Conservation (phyloP, 345 rosid species). For the Draba incana region DNA sequence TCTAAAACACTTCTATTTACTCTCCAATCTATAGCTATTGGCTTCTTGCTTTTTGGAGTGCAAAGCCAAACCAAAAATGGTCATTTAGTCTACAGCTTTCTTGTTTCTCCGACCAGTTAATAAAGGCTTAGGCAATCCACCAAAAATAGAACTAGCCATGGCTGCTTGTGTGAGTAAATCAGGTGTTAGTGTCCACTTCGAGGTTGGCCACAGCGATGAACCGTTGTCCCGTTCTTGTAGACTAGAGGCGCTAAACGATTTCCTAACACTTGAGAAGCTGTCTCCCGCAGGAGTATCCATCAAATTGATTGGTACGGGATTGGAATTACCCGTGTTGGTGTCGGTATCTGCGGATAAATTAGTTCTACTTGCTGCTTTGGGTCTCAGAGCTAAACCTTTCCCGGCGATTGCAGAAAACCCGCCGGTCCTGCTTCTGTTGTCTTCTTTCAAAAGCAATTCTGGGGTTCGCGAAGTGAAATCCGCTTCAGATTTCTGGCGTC, state of each 20-base stretch:
- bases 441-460: slow-evolving; percentile 61
- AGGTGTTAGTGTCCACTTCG: slow-evolving; percentile 65
- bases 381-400: slow-evolving; percentile 66
- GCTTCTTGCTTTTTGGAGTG: slow-evolving; percentile 23
- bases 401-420: slow-evolving; percentile 52
- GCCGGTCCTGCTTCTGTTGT: slow-evolving; percentile 41
- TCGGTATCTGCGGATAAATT: slow-evolving; percentile 45
- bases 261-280: slow-evolving; percentile 54
- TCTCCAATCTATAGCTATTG: background rate
- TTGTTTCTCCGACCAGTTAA: slow-evolving; percentile 65
- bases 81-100: slow-evolving; percentile 72
- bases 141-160: slow-evolving; percentile 67
- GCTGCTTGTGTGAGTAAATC: slow-evolving; percentile 68
- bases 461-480: slow-evolving; percentile 51
- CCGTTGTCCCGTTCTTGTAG: slow-evolving; percentile 64
- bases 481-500: slow-evolving; percentile 68
- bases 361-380: slow-evolving; percentile 56
- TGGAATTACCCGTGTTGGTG: slow-evolving; percentile 25
- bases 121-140: slow-evolving; percentile 73
- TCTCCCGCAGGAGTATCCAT: slow-evolving; percentile 47
- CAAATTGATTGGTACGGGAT: slow-evolving; percentile 29
- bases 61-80: slow-evolving; percentile 3
- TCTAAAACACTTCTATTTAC: slow-evolving; percentile 21
- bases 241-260: slow-evolving; percentile 77
- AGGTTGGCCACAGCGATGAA: slow-evolving; percentile 51